Percentiles rank a stretch among this genome's conserved stretches.
These are phyloP conservation scores for Pseudonitzschia multistriata DNA, from an alignment of 108 stramenopile genomes.

Conservation along the genomic window DNA sequence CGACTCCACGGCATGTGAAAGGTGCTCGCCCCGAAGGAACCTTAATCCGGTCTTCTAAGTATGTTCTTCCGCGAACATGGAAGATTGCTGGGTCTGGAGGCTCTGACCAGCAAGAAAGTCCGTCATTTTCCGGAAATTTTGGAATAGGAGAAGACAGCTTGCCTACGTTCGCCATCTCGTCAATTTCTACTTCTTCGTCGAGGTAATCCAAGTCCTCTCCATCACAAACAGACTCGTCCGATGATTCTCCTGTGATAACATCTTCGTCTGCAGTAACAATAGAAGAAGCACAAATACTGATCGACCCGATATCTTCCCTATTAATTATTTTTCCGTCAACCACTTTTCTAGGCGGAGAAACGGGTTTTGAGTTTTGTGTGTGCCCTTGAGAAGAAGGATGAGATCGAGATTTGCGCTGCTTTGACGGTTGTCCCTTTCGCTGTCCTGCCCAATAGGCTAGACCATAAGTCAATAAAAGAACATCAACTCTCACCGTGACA, in stretches of 20 bases:
- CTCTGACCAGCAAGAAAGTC: slow-evolving; percentile 78
- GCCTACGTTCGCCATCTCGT: slow-evolving; percentile 17
- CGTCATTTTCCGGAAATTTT: slow-evolving; percentile 64
- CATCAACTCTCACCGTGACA: slow-evolving; percentile 39
- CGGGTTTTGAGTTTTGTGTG: not conserved
- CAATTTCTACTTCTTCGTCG: slow-evolving; percentile 9
- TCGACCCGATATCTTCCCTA: too few relatives aligned
- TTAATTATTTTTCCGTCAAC: not conserved
- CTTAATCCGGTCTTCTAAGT: slow-evolving; percentile 80
- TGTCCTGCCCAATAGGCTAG: slow-evolving; percentile 30
- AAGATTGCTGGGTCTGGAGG: slow-evolving; percentile 67
- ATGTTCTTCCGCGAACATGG: slow-evolving; percentile 74
- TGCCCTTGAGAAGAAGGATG: not conserved
- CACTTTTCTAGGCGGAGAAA: not conserved
- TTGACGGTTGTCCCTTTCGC: not conserved
- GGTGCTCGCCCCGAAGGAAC: slow-evolving; percentile 64
- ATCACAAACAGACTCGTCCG: slow-evolving; percentile 24
- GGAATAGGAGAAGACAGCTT: slow-evolving; percentile 72
- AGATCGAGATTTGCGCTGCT: not conserved
- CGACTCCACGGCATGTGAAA: slow-evolving; percentile 80
- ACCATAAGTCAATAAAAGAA: slow-evolving; percentile 30
- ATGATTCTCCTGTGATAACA: slow-evolving; percentile 2
- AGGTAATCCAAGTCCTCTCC: slow-evolving; percentile 32
- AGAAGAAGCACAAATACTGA: not conserved
- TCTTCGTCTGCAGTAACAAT: slow-evolving; percentile 3